Conservation (phyloP, 2,329 filamentous ascomycete species). For the Clarireedia monteithiana region DNA sequence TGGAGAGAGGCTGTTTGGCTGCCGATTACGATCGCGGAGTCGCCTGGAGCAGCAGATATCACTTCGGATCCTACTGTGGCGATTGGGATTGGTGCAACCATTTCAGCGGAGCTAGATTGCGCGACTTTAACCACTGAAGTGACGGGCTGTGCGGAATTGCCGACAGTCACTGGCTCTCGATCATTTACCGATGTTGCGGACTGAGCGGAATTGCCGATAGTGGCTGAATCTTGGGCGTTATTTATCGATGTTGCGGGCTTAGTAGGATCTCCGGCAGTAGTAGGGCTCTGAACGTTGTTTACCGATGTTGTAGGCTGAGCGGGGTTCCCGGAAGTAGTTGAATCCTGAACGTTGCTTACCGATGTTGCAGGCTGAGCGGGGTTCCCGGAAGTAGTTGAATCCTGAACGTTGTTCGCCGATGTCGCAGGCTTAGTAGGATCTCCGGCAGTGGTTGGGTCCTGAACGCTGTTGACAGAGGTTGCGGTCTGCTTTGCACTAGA, state of each 20-base stretch:
- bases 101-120: neutral
- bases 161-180: neutral
- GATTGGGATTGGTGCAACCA: slow-evolving; percentile 13
- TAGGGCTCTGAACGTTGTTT: neutral
- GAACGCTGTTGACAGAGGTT: neutral
- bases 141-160: neutral
- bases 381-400: neutral
- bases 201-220: neutral
- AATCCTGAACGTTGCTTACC: neutral
- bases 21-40: slow-evolving; percentile 8
- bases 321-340: too few relatives aligned
- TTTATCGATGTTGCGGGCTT: neutral
- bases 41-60: slow-evolving; percentile 13
- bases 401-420: neutral
- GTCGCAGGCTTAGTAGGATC: neutral
- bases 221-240: neutral
- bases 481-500: neutral
- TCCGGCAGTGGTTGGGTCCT: neutral
- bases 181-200: neutral
- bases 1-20: slow-evolving; percentile 8
- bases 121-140: neutral
- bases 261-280: neutral
- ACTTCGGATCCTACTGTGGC: slow-evolving; percentile 13
- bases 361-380: neutral
- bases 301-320: neutral